Evolutionary conservation across 2,329 filamentous ascomycete genomes (phyloP), one percentile per base, ranked within the genome.

Genomic region (Rhynchosporium graminicola): DNA sequence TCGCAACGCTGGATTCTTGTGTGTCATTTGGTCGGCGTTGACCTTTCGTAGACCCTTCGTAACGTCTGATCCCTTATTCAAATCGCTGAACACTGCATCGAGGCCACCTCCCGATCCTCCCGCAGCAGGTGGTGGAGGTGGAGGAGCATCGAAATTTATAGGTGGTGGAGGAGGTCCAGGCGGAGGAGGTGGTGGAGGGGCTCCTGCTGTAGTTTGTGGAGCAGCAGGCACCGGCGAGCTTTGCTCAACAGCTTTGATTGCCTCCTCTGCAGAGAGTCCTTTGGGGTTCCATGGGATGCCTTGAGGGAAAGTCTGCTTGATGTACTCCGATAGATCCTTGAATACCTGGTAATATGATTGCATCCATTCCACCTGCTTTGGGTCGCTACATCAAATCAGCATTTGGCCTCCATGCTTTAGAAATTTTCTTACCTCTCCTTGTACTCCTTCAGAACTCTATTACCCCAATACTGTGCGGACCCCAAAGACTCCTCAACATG

Each of bases 21-120:
- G 95, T 64, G 95, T 99, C 94, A 97, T 97, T 76, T 98, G 83
- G 59, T 90, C 95, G 74, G 88, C 89, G 78, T 97, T 94, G 56
- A 99, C 95, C 80, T 97, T 99, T 69, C 90, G 89, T 42, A 99
- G 82, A 38, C 90, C 88, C 68, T 91, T 87, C 3, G 95, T 99
- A 63, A 99, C 91, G n/a, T 85, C 82, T 64, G 91, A 87, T 62
- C 95, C 95, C 75, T 89, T 88, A 78, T 98, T 98, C 59, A 99
- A 80, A 68, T 97, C 90, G 46, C 88, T 89, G 75, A 99, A 99
- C 2, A 99, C 92, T 29, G 94, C 92, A 28, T 87, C 87, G 76
- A 97, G 87, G 61, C 94, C 92, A 6, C 33, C 57, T 33, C 82
- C 76, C 7, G 77, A 76, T 2, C 81, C 76, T 43, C 80, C 75